Evolutionary conservation across 1,139 yeast genomes (phyloP).

Genomic region (Geotrichum bryndzae): DNA sequence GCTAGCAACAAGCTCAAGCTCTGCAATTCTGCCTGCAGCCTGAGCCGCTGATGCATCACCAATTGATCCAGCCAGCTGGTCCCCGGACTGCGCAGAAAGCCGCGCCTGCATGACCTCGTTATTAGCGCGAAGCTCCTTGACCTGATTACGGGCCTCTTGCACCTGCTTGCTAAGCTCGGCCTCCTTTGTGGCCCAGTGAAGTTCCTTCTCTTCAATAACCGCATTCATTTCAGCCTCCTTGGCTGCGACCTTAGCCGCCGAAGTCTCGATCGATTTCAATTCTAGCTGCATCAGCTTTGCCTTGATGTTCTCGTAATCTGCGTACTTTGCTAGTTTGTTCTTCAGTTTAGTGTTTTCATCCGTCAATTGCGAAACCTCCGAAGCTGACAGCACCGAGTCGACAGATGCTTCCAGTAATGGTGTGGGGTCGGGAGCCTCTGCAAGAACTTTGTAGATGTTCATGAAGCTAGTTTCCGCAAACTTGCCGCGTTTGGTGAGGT

Average conservation of each 20-base stretch:
- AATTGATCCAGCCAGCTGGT: slow-evolving; percentile 20
- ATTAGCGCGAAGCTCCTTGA: slow-evolving; percentile 32
- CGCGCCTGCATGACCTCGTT: slow-evolving; percentile 27
- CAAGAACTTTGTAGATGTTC: slow-evolving; percentile 64
- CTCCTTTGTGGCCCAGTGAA: slow-evolving; percentile 40
- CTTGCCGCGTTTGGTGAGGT: slow-evolving; percentile 70
- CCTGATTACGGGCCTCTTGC: slow-evolving; percentile 27
- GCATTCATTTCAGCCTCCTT: slow-evolving; percentile 38
- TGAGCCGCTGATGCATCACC: slow-evolving; percentile 23
- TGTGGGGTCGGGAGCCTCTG: slow-evolving; percentile 90
- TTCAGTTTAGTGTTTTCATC: slow-evolving; percentile 52
- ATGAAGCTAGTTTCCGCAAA: slow-evolving; percentile 67
- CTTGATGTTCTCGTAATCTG: slow-evolving; percentile 76
- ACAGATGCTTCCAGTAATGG: slow-evolving; percentile 70
- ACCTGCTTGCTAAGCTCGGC: slow-evolving; percentile 49
- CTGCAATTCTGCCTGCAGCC: slow-evolving; percentile 37
- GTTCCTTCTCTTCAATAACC: slow-evolving; percentile 39
- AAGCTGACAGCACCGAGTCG: slow-evolving; percentile 56
- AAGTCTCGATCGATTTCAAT: slow-evolving; percentile 30
- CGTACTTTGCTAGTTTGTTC: slow-evolving; percentile 56
- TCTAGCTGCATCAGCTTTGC: slow-evolving; percentile 53
- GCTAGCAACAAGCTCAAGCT: slow-evolving; percentile 60
- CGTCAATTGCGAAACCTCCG: slow-evolving; percentile 49
- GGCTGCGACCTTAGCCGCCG: slow-evolving; percentile 32
- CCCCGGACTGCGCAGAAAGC: slow-evolving; percentile 25